Evolutionary conservation across 2,329 filamentous ascomycete genomes (phyloP).

Genomic region (Biscogniauxia sp.): DNA sequence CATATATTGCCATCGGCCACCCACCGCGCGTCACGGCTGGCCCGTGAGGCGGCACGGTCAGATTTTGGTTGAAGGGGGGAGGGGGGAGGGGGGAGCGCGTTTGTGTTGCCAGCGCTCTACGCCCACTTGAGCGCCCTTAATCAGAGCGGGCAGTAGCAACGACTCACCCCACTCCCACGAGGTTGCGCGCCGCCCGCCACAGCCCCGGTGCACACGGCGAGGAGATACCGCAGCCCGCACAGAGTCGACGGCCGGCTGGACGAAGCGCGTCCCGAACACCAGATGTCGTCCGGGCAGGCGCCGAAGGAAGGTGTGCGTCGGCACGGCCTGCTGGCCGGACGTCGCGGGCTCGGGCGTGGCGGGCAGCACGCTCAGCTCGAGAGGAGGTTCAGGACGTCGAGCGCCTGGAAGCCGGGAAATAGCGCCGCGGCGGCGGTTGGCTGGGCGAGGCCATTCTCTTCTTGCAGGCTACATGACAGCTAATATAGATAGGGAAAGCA

Average conservation of each 20-base stretch:
- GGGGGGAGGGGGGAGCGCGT: background rate
- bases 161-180: conserved; percentile 50
- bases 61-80: background rate
- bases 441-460: conserved; percentile 4
- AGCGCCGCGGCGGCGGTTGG: conserved; percentile 36
- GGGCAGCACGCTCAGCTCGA: conserved; percentile 43
- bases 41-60: conserved; percentile 32
- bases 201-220: conserved; percentile 68
- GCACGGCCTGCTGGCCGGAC: conserved; percentile 30
- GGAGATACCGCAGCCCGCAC: conserved; percentile 50
- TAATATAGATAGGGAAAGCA: no score
- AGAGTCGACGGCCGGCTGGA: conserved; percentile 42
- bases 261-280: conserved; percentile 52
- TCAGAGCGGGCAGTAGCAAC: no score
- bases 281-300: conserved; percentile 50
- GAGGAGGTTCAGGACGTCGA: conserved; percentile 39
- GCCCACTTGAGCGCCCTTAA: no score
- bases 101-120: background rate
- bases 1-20: conserved; percentile 65
- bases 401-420: conserved; percentile 42
- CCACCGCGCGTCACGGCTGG: conserved; percentile 59
- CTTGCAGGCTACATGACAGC: no score
- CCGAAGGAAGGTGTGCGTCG: conserved; percentile 55
- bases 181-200: conserved; percentile 59
- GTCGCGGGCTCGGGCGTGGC: conserved; percentile 36